These are phyloP conservation scores for Myriosclerotinia scirpicola DNA, from an alignment of 2,329 filamentous ascomycete genomes.

Conservation along the genomic window DNA sequence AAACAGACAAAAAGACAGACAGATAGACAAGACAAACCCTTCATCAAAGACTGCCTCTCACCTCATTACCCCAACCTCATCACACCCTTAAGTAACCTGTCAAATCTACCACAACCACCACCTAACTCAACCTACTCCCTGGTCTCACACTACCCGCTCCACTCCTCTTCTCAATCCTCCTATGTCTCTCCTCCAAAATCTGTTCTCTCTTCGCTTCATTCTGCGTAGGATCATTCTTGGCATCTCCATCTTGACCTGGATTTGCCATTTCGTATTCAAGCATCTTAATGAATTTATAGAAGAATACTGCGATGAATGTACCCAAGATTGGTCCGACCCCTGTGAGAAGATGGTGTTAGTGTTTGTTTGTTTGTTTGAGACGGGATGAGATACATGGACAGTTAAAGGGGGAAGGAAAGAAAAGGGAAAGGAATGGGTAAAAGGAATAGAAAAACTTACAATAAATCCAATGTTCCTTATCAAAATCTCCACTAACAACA, in stretches of 20 bases:
- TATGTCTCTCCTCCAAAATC: conserved; percentile 17
- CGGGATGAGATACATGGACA: neutral
- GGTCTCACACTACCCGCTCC: neutral
- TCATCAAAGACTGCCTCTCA: too few relatives aligned
- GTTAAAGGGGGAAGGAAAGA: neutral
- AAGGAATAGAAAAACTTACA: conserved; percentile 21
- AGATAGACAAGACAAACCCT: neutral
- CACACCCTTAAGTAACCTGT: too few relatives aligned
- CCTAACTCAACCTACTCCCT: conserved; percentile 7
- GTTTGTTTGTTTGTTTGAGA: too few relatives aligned
- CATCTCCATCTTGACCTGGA: conserved; percentile 37
- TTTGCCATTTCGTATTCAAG: conserved; percentile 52
- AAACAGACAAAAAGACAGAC: neutral
- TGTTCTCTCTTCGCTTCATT: conserved; percentile 17
- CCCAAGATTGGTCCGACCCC: conserved; percentile 54
- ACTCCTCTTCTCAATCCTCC: conserved; percentile 10
- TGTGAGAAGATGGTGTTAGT: neutral
- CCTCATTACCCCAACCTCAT: neutral
- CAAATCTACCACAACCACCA: too few relatives aligned
- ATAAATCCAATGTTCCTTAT: conserved; percentile 51
- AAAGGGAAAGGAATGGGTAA: too few relatives aligned
- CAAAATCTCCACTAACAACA: conserved; percentile 47
- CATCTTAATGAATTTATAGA: conserved; percentile 52
- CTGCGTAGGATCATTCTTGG: conserved; percentile 22
- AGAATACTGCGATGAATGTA: conserved; percentile 47